Evolutionary conservation across 2,329 filamentous ascomycete genomes (phyloP).

Genomic region (Penicillium sp.): DNA sequence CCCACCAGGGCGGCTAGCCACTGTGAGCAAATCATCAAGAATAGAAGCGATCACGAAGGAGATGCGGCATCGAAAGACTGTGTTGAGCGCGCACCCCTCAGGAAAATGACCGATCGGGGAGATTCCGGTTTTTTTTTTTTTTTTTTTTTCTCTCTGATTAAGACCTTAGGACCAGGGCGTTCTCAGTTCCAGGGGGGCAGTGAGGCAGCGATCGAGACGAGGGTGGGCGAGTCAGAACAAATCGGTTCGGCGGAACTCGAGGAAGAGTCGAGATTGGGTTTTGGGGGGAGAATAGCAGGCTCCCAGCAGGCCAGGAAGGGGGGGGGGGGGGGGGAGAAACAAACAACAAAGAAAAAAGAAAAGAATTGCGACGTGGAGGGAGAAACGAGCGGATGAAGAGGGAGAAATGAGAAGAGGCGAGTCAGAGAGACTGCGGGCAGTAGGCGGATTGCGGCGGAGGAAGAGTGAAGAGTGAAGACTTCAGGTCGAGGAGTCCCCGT

Average conservation of each 20-base stretch:
- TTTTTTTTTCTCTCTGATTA: too few relatives aligned
- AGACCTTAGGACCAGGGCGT: too few relatives aligned
- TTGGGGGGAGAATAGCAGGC: too few relatives aligned
- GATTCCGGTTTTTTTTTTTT: too few relatives aligned
- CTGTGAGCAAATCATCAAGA: slow-evolving; percentile 15
- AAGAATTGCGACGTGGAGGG: not conserved
- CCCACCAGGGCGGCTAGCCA: slow-evolving; percentile 18
- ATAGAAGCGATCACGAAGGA: slow-evolving; percentile 8
- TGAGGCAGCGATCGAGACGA: not conserved
- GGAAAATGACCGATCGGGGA: too few relatives aligned
- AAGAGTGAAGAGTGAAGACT: too few relatives aligned
- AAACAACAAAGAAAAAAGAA: too few relatives aligned
- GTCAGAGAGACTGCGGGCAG: not conserved
- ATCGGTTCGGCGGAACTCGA: too few relatives aligned
- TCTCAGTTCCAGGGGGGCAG: not conserved
- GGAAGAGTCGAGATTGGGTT: not conserved
- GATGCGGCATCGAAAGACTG: slow-evolving; percentile 8
- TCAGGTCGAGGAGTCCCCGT: too few relatives aligned
- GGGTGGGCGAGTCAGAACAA: not conserved
- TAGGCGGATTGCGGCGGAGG: too few relatives aligned
- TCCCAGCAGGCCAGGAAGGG: too few relatives aligned
- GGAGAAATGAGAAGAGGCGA: not conserved
- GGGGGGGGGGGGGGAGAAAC: too few relatives aligned
- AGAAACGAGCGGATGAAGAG: not conserved
- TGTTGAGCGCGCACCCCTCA: not conserved